Conservation (phyloP, 1,139 yeast genomes). For the Geotrichum histeridarum region DNA sequence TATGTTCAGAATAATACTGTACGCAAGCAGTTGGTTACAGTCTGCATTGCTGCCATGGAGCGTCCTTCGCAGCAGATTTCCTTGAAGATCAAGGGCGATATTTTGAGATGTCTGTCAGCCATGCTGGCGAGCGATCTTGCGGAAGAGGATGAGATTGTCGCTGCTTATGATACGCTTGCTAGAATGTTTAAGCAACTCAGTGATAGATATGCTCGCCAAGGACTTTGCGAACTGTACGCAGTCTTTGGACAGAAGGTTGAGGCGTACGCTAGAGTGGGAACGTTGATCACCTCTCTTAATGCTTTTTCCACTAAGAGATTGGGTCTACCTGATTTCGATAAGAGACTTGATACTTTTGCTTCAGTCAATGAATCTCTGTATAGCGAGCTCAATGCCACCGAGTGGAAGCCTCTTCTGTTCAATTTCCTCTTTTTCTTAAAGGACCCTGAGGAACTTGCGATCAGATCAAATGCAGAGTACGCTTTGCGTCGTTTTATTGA, state of each 20-base stretch:
- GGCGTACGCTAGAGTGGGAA: conserved; percentile 46
- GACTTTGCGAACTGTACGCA: conserved; percentile 54
- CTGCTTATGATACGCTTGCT: conserved; percentile 53
- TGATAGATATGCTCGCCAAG: conserved; percentile 57
- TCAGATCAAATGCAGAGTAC: conserved; percentile 73
- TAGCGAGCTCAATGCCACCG: conserved; percentile 43
- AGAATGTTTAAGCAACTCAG: conserved; percentile 54
- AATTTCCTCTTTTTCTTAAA: conserved; percentile 65
- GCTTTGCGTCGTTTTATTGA: conserved; percentile 64
- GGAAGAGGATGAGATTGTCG: conserved; percentile 48
- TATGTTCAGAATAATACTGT: conserved; percentile 56
- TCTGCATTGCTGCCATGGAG: conserved; percentile 59
- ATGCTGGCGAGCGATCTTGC: conserved; percentile 53
- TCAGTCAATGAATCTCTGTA: conserved; percentile 55
- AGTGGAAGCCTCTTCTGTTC: conserved; percentile 79
- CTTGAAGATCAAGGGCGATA: conserved; percentile 48
- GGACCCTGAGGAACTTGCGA: conserved; percentile 74
- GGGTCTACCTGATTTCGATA: conserved; percentile 75
- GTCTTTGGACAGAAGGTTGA: conserved; percentile 54
- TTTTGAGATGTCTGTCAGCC: conserved; percentile 54
- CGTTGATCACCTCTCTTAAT: conserved; percentile 58
- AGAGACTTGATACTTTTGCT: conserved; percentile 63
- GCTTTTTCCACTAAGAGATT: conserved; percentile 59
- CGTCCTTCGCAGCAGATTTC: conserved; percentile 56
- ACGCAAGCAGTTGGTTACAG: conserved; percentile 49